Evolutionary conservation across 495 filamentous ascomycete species (phyloP), one percentile per base, ranked within the genome.

Genomic region (Penicillium egyptiacum): DNA sequence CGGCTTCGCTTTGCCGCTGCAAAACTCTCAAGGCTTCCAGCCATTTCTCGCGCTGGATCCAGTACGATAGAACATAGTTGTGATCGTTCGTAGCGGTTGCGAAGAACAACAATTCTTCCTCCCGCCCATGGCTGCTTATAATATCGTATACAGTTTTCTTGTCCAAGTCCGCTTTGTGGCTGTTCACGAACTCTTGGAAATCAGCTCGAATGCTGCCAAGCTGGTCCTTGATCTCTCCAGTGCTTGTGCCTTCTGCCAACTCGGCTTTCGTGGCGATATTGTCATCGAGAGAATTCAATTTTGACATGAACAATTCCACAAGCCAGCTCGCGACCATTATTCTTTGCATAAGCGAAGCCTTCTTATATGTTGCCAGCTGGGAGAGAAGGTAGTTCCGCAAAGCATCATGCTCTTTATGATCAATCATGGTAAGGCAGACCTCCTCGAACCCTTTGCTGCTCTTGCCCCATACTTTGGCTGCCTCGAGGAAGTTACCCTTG

Each of bases 401-500:
- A 1, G 94, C 93, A 80, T 98, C 95, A 54, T 88, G 87, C 67
- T 98, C 89, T 40, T 86, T 86, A 57, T 87, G 84, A 67, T 97
- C 92, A 56, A 98, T 91, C 60, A 98, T 90, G 2, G 82, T 87
- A 45, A 98, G 77, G 47, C 91, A 91, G 39, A 98, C 94, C 64
- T 98, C 90, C 64, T 98, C 94, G 60, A 98, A 98, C 2, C 88
- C 87, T 75, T 97, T 97, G 64, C 88, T 96, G 75, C 93, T 97
- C 74, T 88, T 90, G 30, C 94, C 94, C 76, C 95, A 96, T 25
- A 96, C 85, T 31, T 80, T 83, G 11, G 94, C 95, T 16, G 94
- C 94, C 68, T 97, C 92, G 28, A 86, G 68, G 67, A 85, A 96
- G 31, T 86, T 81, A 11, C 90, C 89, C 74, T 90, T 90, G 54